Evolutionary conservation across 495 filamentous ascomycete genomes (phyloP).

Genomic region (Astrothelium macrocarpum): DNA sequence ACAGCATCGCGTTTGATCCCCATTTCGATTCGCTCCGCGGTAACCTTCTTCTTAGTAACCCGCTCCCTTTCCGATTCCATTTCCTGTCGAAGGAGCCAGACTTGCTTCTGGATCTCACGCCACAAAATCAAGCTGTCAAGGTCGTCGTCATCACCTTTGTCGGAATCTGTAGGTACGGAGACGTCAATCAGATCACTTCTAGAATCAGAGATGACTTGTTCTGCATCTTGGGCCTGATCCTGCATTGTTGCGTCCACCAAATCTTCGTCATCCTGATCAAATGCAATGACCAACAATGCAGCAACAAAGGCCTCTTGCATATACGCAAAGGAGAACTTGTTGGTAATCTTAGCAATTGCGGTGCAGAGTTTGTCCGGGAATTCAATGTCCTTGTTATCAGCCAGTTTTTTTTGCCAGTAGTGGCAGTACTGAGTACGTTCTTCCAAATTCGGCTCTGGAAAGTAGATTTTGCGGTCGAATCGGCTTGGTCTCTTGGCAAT

Average conservation of each 20-base stretch:
- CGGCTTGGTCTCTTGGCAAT: constrained; percentile 33
- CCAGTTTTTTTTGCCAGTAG: constrained; percentile 33
- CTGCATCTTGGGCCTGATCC: background rate
- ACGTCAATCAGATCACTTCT: background rate
- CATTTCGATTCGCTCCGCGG: background rate
- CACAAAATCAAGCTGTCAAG: constrained; percentile 32
- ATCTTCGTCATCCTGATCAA: constrained; percentile 10
- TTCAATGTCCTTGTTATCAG: constrained; percentile 29
- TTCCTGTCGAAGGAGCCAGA: constrained; percentile 33
- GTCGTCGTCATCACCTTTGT: constrained; percentile 18
- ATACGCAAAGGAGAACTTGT: constrained; percentile 34
- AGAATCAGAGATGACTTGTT: background rate
- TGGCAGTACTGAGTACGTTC: constrained; percentile 28
- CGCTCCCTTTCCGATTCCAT: constrained; percentile 22
- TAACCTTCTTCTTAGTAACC: background rate
- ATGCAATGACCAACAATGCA: constrained; percentile 29
- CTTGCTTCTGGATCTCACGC: constrained; percentile 36
- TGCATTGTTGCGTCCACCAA: constrained; percentile 8
- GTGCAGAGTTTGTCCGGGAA: constrained; percentile 32
- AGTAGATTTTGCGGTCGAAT: constrained; percentile 36
- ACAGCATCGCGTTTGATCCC: constrained; percentile 1
- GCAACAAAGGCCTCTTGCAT: constrained; percentile 35
- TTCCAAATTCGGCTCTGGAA: constrained; percentile 26
- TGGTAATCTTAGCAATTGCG: constrained; percentile 31
- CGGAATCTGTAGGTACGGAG: background rate